A percentile compares a stretch with the other conserved stretches of the same genome.
These are phyloP conservation scores for Fusarium sp. DNA, from an alignment of 2,329 filamentous ascomycete species.

Conservation along the genomic window DNA sequence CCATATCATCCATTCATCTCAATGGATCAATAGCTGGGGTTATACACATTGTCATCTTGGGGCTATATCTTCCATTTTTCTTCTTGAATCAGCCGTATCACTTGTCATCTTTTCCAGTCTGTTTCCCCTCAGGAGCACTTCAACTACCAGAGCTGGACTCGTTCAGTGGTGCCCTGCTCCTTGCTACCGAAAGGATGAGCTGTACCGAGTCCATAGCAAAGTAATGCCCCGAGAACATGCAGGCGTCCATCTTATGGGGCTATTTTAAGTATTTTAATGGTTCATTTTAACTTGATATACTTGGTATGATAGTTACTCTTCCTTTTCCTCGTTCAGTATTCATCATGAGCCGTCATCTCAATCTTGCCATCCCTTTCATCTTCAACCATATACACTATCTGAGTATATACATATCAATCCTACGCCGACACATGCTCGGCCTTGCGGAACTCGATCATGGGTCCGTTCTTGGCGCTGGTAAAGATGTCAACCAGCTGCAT, in stretches of 20 bases:
- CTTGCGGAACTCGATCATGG: constrained; percentile 70
- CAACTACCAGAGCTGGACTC: background rate
- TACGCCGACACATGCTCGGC: constrained; percentile 33
- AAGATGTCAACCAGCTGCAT: constrained; percentile 79
- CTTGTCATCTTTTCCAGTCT: background rate
- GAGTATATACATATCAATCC: background rate
- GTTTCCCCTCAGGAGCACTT: background rate
- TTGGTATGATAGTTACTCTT: background rate
- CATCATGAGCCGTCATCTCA: background rate
- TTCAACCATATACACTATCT: constrained; percentile 2
- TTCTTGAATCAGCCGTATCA: background rate
- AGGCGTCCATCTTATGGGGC: background rate
- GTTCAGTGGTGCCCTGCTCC: background rate
- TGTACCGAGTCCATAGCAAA: background rate
- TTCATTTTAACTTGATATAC: background rate
- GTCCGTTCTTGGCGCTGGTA: constrained; percentile 78
- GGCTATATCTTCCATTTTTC: background rate
- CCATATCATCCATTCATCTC: background rate
- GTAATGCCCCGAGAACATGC: background rate
- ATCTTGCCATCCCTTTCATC: background rate
- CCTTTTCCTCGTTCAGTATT: background rate
- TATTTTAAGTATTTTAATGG: background rate
- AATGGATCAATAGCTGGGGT: background rate
- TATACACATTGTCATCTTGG: background rate
- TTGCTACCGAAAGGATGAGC: background rate